A percentile compares a stretch with the other conserved stretches of the same genome.
Evolutionary conservation across 192 early-diverging fungal species (phyloP).

Genomic region (Endogone sp.): DNA sequence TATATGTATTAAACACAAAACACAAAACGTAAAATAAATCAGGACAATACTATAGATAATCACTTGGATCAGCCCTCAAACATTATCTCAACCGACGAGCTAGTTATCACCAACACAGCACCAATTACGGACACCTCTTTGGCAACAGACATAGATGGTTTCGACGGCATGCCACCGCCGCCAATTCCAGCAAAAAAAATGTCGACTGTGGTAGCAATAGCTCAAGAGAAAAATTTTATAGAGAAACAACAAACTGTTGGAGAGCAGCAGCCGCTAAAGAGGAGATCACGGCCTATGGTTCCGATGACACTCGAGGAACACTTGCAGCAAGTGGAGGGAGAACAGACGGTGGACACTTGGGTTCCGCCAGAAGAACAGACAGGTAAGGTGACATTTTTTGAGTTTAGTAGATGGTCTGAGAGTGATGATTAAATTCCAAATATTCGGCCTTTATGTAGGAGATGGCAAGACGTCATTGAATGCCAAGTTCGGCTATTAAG

Average conservation of each 20-base stretch:
- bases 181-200: background rate
- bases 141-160: background rate
- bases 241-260: background rate
- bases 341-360: background rate
- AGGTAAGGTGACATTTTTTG: no score
- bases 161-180: background rate
- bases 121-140: background rate
- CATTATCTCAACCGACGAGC: background rate
- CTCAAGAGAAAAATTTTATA: background rate
- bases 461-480: slow-evolving; percentile 3
- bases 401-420: no score
- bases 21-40: no score
- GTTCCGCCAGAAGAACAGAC: slow-evolving; percentile 1
- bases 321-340: background rate
- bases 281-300: background rate
- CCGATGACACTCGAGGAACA: slow-evolving; percentile 1
- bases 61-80: background rate
- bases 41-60: background rate
- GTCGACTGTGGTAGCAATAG: background rate
- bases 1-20: background rate
- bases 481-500: background rate
- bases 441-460: no score
- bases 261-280: background rate
- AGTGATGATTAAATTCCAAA: background rate
- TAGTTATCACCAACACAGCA: background rate